Evolutionary conservation across 176 grass and related monocot genomes (phyloP), one percentile per base, ranked within the genome.

Genomic region (Carex parvula): DNA sequence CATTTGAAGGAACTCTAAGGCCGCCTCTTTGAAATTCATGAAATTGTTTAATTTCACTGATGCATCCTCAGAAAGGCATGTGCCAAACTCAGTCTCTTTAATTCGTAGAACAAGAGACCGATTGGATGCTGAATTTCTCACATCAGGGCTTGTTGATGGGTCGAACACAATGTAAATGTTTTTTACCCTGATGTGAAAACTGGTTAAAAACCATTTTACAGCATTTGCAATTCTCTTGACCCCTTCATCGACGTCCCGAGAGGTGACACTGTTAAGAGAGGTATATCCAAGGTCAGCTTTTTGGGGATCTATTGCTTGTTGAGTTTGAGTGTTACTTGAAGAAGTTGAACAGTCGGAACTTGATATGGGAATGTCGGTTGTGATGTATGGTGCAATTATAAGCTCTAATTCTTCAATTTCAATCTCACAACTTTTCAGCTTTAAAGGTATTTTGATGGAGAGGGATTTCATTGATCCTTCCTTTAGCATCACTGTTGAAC

Each of bases 391-490:
- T 80, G 83, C 84, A 46, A 93, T 84, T 65, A 99, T 82, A 86
- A 99, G 88, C 76, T 99, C 96, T 84, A 99, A 78, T 41, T 95
- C 93, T 84, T 95, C 90, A 69, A 99, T 86, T 79, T 90, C 83
- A 59, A 99, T 99, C 67, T 99, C 91, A 7, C 91, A 93, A 66
- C 85, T 90, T 60, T 88, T 91, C 9, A 87, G 66, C 16, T 88
- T 92, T 60, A 92, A 76, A 54, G 91, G 88, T 55, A 98, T 88
- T 93, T 83, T 99, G 84, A 99, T 88, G 67, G 91, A 81, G 65
- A 99, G 85, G 13, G 91, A 99, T 87, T 92, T 95, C 80, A 99
- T 92, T 0, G 93, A 95, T 90, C 96, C 96, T 92, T 99, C 96
- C 87, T 99, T 95, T 80, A 95, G 76, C 86, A 85, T 84, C 52